Percentiles rank a stretch among this genome's conserved stretches.
Evolutionary conservation across 2,329 filamentous ascomycete species (phyloP).

Genomic region (Calonectria multiphialidica): DNA sequence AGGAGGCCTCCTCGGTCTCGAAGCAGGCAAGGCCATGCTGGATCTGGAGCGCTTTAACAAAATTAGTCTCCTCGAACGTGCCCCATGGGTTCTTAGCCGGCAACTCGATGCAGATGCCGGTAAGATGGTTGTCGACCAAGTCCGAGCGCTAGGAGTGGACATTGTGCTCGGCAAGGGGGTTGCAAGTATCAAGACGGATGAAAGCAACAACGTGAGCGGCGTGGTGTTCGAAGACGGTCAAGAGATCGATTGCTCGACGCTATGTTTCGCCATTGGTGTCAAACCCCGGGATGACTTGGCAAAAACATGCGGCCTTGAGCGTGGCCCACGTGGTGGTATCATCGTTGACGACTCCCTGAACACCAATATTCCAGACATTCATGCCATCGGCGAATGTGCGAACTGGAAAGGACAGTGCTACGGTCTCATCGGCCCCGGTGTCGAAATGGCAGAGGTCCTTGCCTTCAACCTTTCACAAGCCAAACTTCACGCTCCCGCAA

Average conservation of each 20-base stretch:
- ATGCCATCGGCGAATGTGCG: constrained; percentile 91
- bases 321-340: constrained; percentile 80
- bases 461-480: constrained; percentile 92
- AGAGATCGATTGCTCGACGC: constrained; percentile 79
- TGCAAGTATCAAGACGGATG: constrained; percentile 76
- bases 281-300: constrained; percentile 85
- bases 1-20: constrained; percentile 85
- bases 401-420: constrained; percentile 91
- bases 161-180: constrained; percentile 84
- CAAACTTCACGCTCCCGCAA: constrained; percentile 74
- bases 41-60: constrained; percentile 80
- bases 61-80: constrained; percentile 85
- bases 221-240: constrained; percentile 87
- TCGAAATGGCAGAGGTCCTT: constrained; percentile 94
- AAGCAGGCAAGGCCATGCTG: constrained; percentile 93
- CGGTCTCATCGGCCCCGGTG: constrained; percentile 87
- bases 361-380: constrained; percentile 80
- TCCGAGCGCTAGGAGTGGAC: constrained; percentile 82
- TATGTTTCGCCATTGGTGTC: constrained; percentile 93
- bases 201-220: constrained; percentile 76
- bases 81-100: constrained; percentile 84
- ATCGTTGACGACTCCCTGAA: constrained; percentile 75
- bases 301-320: constrained; percentile 75
- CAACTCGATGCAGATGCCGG: constrained; percentile 88
- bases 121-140: constrained; percentile 84